Conservation (phyloP, 805 yeast genomes). For the Yarrowia divulgata region DNA sequence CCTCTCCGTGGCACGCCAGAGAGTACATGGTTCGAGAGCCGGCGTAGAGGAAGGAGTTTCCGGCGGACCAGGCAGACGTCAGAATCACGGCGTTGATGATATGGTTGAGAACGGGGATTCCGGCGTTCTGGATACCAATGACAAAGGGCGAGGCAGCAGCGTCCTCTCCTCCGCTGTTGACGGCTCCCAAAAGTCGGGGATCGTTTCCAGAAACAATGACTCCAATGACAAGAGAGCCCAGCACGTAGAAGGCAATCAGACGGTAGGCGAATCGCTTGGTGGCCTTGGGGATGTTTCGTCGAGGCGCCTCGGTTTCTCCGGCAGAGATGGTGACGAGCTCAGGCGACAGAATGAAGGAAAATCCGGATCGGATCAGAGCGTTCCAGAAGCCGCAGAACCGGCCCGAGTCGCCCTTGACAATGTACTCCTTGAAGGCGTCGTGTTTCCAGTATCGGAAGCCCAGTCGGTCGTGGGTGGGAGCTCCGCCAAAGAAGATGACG, state of each 20-base stretch:
- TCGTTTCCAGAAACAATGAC: slow-evolving; percentile 78
- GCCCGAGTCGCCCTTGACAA: slow-evolving; percentile 63
- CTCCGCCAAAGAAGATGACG: slow-evolving; percentile 60
- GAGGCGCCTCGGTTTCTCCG: slow-evolving; percentile 81
- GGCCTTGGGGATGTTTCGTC: slow-evolving; percentile 78
- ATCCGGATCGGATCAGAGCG: slow-evolving; percentile 71
- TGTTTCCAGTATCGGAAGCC: slow-evolving; percentile 63
- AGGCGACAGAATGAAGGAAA: slow-evolving; percentile 78
- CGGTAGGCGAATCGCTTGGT: slow-evolving; percentile 78
- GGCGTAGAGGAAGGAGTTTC: slow-evolving; percentile 64
- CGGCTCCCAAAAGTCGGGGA: slow-evolving; percentile 54
- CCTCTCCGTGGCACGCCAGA: slow-evolving; percentile 64
- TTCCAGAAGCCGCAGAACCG: slow-evolving; percentile 67
- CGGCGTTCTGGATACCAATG: slow-evolving; percentile 62
- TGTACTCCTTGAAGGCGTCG: slow-evolving; percentile 58
- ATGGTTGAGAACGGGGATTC: slow-evolving; percentile 60
- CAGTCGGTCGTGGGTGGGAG: slow-evolving; percentile 60
- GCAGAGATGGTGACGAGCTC: slow-evolving; percentile 88
- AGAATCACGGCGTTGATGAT: slow-evolving; percentile 63
- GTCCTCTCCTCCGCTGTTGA: slow-evolving; percentile 57
- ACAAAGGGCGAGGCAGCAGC: slow-evolving; percentile 73
- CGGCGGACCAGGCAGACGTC: slow-evolving; percentile 65
- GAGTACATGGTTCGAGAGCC: slow-evolving; percentile 66
- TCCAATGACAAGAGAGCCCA: slow-evolving; percentile 74
- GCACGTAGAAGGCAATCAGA: slow-evolving; percentile 67